These are phyloP conservation scores for Penicillium fuscoglaucum DNA, from an alignment of 2,329 filamentous ascomycete genomes.

Conservation along the genomic window DNA sequence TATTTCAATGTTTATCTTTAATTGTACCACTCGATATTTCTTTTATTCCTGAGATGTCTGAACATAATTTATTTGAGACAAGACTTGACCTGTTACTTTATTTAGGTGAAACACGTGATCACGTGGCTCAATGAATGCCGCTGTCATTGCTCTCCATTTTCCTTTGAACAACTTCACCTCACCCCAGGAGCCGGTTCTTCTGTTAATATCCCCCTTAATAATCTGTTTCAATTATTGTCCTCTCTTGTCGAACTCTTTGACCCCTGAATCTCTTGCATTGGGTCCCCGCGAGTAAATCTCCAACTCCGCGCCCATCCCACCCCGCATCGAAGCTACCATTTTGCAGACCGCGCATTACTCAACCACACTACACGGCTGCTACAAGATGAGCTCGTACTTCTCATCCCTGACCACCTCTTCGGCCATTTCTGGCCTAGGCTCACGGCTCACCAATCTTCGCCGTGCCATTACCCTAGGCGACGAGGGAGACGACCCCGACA, in stretches of 20 bases:
- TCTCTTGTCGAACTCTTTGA: neutral
- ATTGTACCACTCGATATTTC: neutral
- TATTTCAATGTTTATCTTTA: neutral
- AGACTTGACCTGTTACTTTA: neutral
- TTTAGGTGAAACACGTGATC: constrained; percentile 14
- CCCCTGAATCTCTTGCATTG: constrained; percentile 1
- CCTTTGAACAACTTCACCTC: neutral
- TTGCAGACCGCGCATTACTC: constrained; percentile 7
- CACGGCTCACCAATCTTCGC: constrained; percentile 59
- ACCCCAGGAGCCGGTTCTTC: constrained; percentile 25
- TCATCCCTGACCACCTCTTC: constrained; percentile 58
- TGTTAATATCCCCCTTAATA: constrained; percentile 10
- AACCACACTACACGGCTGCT: neutral
- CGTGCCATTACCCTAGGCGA: constrained; percentile 46
- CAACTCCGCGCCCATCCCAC: constrained; percentile 22
- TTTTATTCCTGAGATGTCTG: neutral
- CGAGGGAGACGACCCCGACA: constrained; percentile 47
- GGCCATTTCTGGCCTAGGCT: constrained; percentile 53
- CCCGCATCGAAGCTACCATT: constrained; percentile 21
- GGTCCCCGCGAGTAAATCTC: constrained; percentile 17
- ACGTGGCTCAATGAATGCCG: constrained; percentile 14
- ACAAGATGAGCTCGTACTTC: constrained; percentile 77
- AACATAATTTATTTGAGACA: neutral
- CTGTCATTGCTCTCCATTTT: constrained; percentile 10
- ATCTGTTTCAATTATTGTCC: neutral